Conservation (phyloP, 2,329 filamentous ascomycete genomes). For the Pseudocercospora pini-densiflorae region DNA sequence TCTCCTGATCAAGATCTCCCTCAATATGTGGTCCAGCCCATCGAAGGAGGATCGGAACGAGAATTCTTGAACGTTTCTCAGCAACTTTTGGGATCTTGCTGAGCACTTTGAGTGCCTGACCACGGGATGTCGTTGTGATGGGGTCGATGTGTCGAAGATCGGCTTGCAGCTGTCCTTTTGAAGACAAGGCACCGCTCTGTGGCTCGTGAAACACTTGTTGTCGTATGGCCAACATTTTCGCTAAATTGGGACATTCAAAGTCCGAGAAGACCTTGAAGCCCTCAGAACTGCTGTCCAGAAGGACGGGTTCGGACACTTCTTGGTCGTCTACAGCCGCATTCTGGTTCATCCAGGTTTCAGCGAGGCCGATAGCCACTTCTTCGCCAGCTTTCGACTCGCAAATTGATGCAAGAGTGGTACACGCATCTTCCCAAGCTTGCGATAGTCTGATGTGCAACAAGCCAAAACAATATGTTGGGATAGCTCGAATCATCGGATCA, state of each 20-base stretch:
- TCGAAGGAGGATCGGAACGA: conserved; percentile 83
- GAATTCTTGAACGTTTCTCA: conserved; percentile 80
- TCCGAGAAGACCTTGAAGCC: conserved; percentile 60
- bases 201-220: conserved; percentile 58
- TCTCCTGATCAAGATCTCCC: conserved; percentile 18
- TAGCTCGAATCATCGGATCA: conserved; percentile 70
- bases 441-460: conserved; percentile 84
- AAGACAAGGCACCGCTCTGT: conserved; percentile 35
- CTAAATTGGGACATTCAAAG: conserved; percentile 83
- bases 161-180: conserved; percentile 22
- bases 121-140: conserved; percentile 47
- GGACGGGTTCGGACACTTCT: conserved; percentile 41
- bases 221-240: conserved; percentile 60
- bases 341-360: conserved; percentile 73
- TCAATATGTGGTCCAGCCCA: conserved; percentile 67
- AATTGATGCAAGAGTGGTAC: conserved; percentile 75
- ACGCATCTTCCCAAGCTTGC: conserved; percentile 85
- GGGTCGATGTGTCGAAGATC: conserved; percentile 22
- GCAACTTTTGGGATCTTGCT: conserved; percentile 74
- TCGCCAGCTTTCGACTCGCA: conserved; percentile 73
- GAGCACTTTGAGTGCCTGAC: conserved; percentile 80
- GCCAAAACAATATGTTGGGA: conserved; percentile 86
- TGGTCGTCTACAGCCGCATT: conserved; percentile 32
- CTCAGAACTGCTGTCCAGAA: conserved; percentile 29
- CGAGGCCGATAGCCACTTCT: conserved; percentile 69